These are phyloP conservation scores for Backusella luteola DNA, from an alignment of 192 early-diverging fungal species.

Conservation along the genomic window DNA sequence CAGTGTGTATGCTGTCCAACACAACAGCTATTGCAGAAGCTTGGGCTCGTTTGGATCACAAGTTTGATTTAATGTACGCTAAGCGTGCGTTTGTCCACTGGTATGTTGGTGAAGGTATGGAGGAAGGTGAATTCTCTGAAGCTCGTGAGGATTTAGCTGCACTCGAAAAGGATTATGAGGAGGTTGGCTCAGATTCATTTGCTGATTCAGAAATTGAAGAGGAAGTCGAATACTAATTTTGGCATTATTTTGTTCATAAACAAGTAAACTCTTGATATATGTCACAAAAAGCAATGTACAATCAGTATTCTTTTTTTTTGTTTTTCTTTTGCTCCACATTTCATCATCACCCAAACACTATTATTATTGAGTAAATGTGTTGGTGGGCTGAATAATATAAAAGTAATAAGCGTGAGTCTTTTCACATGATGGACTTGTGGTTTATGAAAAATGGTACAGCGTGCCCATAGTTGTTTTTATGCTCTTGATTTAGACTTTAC, in stretches of 20 bases:
- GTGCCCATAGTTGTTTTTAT: too few relatives aligned
- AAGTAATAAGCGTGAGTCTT: too few relatives aligned
- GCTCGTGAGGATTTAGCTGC: conserved; percentile 83
- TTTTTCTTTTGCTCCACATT: too few relatives aligned
- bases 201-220: conserved; percentile 77
- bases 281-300: too few relatives aligned
- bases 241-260: neutral
- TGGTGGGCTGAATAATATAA: too few relatives aligned
- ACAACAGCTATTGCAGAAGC: conserved; percentile 99
- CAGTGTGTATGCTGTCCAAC: conserved; percentile 97
- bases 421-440: too few relatives aligned
- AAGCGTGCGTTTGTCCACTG: conserved; percentile 99
- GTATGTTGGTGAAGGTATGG: conserved; percentile 99
- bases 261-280: neutral
- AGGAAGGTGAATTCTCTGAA: conserved; percentile 99
- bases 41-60: conserved; percentile 98
- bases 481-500: too few relatives aligned
- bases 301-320: too few relatives aligned
- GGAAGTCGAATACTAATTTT: conserved; percentile 32
- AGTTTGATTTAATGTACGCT: conserved; percentile 99
- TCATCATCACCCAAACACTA: too few relatives aligned
- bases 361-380: too few relatives aligned
- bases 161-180: conserved; percentile 87
- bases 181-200: conserved; percentile 94
- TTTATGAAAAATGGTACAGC: too few relatives aligned